Conservation (phyloP, 495 filamentous ascomycete species). For the Neurospora tetrasperma region DNA sequence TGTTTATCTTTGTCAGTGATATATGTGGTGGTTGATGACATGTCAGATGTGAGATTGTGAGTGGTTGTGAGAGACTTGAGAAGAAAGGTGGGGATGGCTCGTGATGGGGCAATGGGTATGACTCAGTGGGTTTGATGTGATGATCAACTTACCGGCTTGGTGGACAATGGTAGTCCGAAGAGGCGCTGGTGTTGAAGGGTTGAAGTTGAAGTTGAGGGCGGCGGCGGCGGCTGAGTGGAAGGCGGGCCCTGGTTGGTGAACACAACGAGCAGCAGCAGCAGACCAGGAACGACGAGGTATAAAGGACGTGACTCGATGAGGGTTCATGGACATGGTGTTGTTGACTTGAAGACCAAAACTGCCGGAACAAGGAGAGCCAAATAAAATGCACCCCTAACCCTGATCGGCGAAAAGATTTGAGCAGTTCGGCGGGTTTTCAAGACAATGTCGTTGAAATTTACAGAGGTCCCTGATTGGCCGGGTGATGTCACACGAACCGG, state of each 20-base stretch:
- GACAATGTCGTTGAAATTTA: neutral
- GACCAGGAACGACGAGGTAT: neutral
- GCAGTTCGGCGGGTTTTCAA: neutral
- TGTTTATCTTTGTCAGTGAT: too few species aligned
- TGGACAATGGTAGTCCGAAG: neutral
- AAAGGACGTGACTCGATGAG: neutral
- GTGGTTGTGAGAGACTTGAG: too few species aligned
- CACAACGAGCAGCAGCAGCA: neutral
- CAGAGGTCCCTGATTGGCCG: neutral
- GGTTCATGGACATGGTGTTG: neutral
- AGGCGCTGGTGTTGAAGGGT: neutral
- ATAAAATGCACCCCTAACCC: too few species aligned
- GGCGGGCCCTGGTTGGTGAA: neutral
- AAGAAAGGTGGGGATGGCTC: too few species aligned
- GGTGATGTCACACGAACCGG: too few species aligned
- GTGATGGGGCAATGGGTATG: neutral
- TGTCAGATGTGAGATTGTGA: too few species aligned
- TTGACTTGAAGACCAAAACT: too few species aligned
- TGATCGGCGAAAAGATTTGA: too few species aligned
- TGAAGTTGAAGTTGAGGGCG: neutral
- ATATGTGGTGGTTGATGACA: too few species aligned
- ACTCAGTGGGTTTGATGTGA: neutral
- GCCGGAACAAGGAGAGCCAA: too few species aligned
- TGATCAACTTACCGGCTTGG: neutral
- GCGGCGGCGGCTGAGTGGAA: neutral